A percentile compares a stretch with the other conserved stretches of the same genome.
Conservation (phyloP, 1,284 basidiomycete genomes). For the Ceratobasidium sp. region DNA sequence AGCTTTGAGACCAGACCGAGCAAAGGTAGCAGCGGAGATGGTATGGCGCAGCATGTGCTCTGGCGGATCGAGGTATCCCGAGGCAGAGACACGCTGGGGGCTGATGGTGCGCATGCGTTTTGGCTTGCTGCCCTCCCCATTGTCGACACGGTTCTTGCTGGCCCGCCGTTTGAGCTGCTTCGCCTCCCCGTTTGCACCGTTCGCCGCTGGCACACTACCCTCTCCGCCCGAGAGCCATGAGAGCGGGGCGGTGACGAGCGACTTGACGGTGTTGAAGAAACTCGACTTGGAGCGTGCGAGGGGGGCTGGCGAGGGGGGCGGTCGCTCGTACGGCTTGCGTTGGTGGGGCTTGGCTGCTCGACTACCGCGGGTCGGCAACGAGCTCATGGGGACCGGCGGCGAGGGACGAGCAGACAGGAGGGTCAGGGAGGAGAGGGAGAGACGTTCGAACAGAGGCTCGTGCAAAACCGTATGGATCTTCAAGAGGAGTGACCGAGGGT, state of each 20-base stretch:
- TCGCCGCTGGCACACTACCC: background rate
- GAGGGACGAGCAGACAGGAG: background rate
- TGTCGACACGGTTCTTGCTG: conserved; percentile 8
- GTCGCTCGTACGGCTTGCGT: conserved; percentile 27
- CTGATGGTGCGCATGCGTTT: conserved; percentile 67
- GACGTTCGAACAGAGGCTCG: background rate
- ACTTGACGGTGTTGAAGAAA: conserved; percentile 55
- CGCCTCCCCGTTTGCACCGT: background rate
- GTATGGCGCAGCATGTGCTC: conserved; percentile 9
- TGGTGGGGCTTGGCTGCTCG: conserved; percentile 19
- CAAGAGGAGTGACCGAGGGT: background rate
- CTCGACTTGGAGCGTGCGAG: conserved; percentile 30
- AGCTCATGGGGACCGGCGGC: conserved; percentile 39
- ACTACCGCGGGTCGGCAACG: conserved; percentile 37
- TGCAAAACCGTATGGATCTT: background rate
- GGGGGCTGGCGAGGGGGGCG: conserved; percentile 22
- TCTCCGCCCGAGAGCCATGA: conserved; percentile 54
- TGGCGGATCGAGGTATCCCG: conserved; percentile 65
- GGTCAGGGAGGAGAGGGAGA: background rate
- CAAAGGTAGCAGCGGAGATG: conserved; percentile 51
- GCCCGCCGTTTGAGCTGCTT: conserved; percentile 19
- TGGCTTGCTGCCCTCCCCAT: conserved; percentile 43
- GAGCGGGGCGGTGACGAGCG: conserved; percentile 68
- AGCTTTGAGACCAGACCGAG: conserved; percentile 46
- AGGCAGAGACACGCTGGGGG: conserved; percentile 52